phyloP scores from a whole-genome alignment of 2,329 filamentous ascomycete species.

The Pseudogymnoascus sp. region DNA sequence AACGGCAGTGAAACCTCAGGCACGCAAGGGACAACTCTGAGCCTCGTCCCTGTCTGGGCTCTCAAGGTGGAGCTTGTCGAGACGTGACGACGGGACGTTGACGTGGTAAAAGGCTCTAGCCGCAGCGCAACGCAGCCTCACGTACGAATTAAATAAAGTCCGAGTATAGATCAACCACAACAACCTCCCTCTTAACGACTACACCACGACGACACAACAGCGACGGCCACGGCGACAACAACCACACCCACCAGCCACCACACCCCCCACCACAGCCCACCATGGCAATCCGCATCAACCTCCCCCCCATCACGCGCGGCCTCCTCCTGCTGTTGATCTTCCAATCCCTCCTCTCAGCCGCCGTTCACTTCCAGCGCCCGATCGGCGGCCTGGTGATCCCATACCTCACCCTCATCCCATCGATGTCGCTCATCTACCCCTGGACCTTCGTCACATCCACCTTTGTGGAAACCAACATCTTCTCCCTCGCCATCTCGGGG shows the following conservation, averaged over 20 bases:
- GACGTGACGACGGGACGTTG: not conserved
- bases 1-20: not conserved
- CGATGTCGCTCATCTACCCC: conserved; percentile 75
- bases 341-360: conserved; percentile 75
- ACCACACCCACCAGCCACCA: not conserved
- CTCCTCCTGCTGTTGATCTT: conserved; percentile 66
- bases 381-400: conserved; percentile 63
- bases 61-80: not conserved
- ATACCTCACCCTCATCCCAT: conserved; percentile 80
- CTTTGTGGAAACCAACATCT: conserved; percentile 86
- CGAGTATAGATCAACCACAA: not conserved
- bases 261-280: conserved; percentile 20
- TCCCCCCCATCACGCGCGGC: conserved; percentile 82
- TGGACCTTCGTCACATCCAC: conserved; percentile 87
- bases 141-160: not conserved
- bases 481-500: conserved; percentile 70
- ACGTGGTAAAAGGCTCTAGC: not conserved
- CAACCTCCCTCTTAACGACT: not conserved
- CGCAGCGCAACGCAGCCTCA: not conserved
- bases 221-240: not conserved
- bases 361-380: conserved; percentile 67
- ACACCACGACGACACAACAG: not conserved
- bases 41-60: not conserved
- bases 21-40: not conserved
- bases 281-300: conserved; percentile 80